phyloP scores from a whole-genome alignment of 257 asterid species.

The Solanum appendiculatum region DNA sequence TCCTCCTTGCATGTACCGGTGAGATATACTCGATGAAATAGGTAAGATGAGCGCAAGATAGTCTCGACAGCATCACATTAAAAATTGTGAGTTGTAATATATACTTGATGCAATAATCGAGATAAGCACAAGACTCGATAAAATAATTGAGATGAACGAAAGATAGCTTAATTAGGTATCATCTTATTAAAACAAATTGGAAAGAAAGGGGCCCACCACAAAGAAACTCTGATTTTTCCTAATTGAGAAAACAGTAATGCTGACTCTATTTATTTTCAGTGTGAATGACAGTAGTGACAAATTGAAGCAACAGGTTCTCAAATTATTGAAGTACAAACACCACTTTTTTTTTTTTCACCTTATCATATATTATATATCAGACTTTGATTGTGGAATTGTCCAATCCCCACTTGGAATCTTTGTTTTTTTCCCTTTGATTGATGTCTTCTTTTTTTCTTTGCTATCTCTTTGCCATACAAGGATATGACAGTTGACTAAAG shows the following conservation, averaged over 20 bases:
- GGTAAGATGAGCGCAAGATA: not conserved
- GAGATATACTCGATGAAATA: not conserved
- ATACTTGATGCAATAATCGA: too few relatives aligned
- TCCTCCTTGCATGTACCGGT: too few relatives aligned
- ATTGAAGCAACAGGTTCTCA: not conserved
- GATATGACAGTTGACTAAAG: slow-evolving; percentile 3
- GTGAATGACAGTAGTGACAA: not conserved
- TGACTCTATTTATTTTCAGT: not conserved
- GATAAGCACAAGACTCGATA: too few relatives aligned
- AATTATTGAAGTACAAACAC: not conserved
- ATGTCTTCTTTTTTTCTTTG: not conserved
- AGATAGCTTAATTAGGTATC: too few relatives aligned
- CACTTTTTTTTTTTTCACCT: not conserved
- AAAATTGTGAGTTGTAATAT: too few relatives aligned
- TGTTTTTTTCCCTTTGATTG: not conserved
- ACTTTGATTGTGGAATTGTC: not conserved
- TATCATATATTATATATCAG: not conserved
- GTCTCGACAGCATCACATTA: rapidly evolving
- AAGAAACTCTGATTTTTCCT: not conserved
- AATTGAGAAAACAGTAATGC: not conserved
- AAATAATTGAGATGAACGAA: too few relatives aligned
- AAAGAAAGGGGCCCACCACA: not conserved
- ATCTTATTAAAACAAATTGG: too few relatives aligned
- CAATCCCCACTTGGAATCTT: not conserved
- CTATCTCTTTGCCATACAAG: not conserved